Base-by-base conservation (phyloP, 2,329 filamentous ascomycete species). In the Coniochaeta ligniaria region DNA sequence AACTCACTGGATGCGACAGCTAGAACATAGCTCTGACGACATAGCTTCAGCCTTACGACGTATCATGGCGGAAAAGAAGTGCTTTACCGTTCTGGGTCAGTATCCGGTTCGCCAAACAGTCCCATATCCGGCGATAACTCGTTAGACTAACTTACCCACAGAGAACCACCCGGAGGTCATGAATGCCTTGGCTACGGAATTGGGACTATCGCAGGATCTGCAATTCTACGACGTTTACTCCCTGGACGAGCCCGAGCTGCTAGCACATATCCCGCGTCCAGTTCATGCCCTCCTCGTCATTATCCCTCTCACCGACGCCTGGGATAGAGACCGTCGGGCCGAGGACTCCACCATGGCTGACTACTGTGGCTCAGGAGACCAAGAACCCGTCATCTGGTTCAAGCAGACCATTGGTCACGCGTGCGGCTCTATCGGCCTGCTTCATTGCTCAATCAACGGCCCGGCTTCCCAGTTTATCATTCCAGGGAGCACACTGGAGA, bases 401-500 rank as follows among this genome's bases (percentile, higher is more conserved):
- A 87, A 87, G 69, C 91, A 96, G 73, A 95, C 90, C 0, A 95
- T 96, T 67, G 83, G 86, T 61, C 88, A 95, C 70, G 89, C 91
- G 0, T 96, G 91, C 70, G 91, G 91, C 0, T 81, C 93, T 24
- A 92, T 92, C 68, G 91, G 86, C 0, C 78, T 95, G 6, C 73
- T 96, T 9, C 91, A 96, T 72, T 84, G 83, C 17, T 81, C 89
- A 0, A 83, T 83, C 57, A 96, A 95, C 71, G 90, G 90, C 1
- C 77, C 78, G 4, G 82, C 86, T 0, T 76, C 81, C 20, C 70
- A 74, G 2, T 78, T 82, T 62, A 80, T 94, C 59, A 65, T 74
- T 12, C 72, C 78, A 6, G 78, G 74, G 17, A 86, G 83, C 14
- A 74, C 81, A 52, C 75, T 91, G 12, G 80, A 83, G 8, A 75